Evolutionary conservation across 441 rosid genomes (phyloP).

Genomic region (Corymbia calophylla): DNA sequence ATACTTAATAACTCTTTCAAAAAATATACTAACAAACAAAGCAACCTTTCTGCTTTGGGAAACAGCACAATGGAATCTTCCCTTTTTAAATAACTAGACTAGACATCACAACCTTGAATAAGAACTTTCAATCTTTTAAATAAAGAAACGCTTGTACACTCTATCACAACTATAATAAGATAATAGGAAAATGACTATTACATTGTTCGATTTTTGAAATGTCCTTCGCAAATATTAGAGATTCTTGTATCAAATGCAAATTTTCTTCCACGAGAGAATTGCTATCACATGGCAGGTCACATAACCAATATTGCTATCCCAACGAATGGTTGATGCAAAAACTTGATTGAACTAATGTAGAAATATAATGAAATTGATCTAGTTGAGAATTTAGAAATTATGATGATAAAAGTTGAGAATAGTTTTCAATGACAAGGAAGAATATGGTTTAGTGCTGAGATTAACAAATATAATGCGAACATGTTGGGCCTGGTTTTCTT

Average conservation of each 20-base stretch:
- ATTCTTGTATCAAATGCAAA: not conserved
- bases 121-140: not conserved
- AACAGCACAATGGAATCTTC: not conserved
- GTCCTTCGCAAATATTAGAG: not conserved
- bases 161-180: not conserved
- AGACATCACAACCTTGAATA: not conserved
- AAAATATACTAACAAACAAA: not conserved
- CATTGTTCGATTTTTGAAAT: not conserved
- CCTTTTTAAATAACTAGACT: not conserved
- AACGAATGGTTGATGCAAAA: not conserved
- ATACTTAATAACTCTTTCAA: not conserved
- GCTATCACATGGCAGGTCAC: not conserved
- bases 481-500: not conserved
- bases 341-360: not conserved
- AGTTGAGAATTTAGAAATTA: not conserved
- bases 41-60: not conserved
- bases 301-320: not conserved
- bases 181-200: not conserved
- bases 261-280: not conserved
- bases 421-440: not conserved
- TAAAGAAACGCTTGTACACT: not conserved
- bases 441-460: not conserved
- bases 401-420: not conserved
- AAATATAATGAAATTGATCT: not conserved
- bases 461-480: not conserved